phyloP scores from a whole-genome alignment of 2,329 filamentous ascomycete genomes.

The Lachnellula hyalina region DNA sequence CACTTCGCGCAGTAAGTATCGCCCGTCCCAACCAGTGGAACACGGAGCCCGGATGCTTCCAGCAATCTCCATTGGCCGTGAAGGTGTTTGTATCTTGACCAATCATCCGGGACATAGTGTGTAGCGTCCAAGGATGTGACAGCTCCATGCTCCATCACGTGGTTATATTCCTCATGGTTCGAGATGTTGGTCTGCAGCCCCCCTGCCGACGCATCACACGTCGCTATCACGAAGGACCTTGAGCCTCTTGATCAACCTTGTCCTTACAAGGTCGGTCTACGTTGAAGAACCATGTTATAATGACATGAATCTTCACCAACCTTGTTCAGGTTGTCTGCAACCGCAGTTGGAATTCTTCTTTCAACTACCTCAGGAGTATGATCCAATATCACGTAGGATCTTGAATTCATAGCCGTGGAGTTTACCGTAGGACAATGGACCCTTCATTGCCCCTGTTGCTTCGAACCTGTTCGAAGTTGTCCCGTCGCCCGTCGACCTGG shows the following conservation, averaged over 20 bases:
- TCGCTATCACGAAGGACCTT: neutral
- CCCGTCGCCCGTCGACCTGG: neutral
- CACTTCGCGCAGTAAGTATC: conserved; percentile 18
- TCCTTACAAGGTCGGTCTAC: neutral
- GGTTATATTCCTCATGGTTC: neutral
- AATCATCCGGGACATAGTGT: neutral
- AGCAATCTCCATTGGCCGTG: neutral
- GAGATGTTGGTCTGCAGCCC: conserved; percentile 2
- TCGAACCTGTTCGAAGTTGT: neutral
- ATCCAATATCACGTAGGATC: conserved; percentile 1
- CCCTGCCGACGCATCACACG: conserved; percentile 2
- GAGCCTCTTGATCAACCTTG: neutral
- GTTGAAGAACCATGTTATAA: neutral
- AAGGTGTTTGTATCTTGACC: neutral
- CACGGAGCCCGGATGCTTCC: conserved; percentile 3
- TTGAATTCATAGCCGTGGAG: conserved; percentile 3
- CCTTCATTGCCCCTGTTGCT: neutral
- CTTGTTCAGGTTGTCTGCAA: conserved; percentile 7
- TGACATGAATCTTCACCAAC: neutral
- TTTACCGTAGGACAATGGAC: conserved; percentile 1
- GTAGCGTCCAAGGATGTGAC: neutral
- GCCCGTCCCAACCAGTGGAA: conserved; percentile 4
- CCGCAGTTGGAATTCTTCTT: conserved; percentile 4
- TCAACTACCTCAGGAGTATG: neutral
- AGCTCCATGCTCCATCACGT: conserved; percentile 4